phyloP scores from a whole-genome alignment of 2,329 filamentous ascomycete species.

The Diaporthe sp. region DNA sequence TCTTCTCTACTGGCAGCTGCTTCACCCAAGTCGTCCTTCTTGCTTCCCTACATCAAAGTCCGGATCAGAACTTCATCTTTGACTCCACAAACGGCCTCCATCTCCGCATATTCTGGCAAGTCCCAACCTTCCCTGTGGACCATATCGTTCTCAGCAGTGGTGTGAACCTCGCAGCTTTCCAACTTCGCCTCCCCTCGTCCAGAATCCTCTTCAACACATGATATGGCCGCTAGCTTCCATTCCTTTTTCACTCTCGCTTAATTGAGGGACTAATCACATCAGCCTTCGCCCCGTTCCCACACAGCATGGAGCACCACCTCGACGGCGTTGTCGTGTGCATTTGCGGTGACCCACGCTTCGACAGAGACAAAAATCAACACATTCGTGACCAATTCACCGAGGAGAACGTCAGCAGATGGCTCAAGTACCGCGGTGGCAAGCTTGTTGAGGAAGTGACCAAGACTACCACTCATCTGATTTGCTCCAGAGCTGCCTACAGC shows the following conservation, averaged over 20 bases:
- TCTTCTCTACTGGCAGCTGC: background rate
- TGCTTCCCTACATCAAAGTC: background rate
- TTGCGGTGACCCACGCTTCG: constrained; percentile 68
- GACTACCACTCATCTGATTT: constrained; percentile 80
- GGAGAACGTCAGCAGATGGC: constrained; percentile 76
- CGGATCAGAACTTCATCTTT: too few relatives aligned
- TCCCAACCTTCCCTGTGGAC: background rate
- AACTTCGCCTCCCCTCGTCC: background rate
- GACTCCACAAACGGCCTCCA: background rate
- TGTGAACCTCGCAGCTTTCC: background rate
- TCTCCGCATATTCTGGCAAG: background rate
- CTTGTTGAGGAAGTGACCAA: constrained; percentile 66
- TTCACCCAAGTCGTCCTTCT: background rate
- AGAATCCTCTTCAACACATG: background rate
- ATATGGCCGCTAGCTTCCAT: background rate
- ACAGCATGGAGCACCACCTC: constrained; percentile 53
- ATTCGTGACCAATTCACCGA: constrained; percentile 56
- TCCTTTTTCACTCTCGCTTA: background rate
- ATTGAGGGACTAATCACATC: constrained; percentile 40
- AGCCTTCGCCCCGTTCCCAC: background rate
- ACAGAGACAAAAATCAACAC: background rate
- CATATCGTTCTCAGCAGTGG: background rate
- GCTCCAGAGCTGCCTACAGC: constrained; percentile 73
- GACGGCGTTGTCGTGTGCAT: constrained; percentile 67
- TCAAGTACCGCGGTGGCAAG: constrained; percentile 71